A percentile compares a stretch with the other conserved stretches of the same genome.
Evolutionary conservation across 2,329 filamentous ascomycete species (phyloP).

Genomic region (Colletotrichum sp.): DNA sequence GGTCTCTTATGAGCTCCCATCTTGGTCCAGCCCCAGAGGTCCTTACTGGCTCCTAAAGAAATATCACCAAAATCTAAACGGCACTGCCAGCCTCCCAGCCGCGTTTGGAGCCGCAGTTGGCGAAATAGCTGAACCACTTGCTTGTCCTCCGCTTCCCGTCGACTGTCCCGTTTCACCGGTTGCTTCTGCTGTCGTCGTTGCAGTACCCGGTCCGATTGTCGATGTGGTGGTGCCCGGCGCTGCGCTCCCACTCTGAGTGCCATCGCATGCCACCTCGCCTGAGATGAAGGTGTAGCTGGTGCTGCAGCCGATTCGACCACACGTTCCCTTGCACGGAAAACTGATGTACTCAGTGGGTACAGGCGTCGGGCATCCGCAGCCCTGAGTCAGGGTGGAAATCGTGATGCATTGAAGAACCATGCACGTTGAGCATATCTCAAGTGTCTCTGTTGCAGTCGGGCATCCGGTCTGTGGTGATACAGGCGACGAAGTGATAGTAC

Average conservation of each 20-base stretch:
- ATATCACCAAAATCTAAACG: slow-evolving; percentile 11
- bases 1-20: background rate
- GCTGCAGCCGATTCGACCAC: slow-evolving; percentile 31
- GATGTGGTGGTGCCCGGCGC: background rate
- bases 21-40: background rate
- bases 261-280: slow-evolving; percentile 5
- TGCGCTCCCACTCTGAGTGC: background rate
- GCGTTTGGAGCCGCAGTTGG: slow-evolving; percentile 2
- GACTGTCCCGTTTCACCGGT: background rate
- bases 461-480: slow-evolving; percentile 20
- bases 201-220: background rate
- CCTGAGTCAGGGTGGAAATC: slow-evolving; percentile 32
- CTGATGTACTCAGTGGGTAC: slow-evolving; percentile 32
- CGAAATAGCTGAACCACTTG: background rate
- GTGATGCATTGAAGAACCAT: slow-evolving; percentile 32
- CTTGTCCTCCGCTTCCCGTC: accelerated
- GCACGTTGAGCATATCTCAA: slow-evolving; percentile 38
- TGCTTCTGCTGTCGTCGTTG: background rate
- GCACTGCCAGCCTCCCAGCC: background rate
- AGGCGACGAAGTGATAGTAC: background rate
- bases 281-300: slow-evolving; percentile 23
- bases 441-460: slow-evolving; percentile 37
- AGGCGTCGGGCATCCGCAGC: slow-evolving; percentile 34
- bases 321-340: slow-evolving; percentile 32
- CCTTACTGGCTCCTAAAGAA: background rate